Conservation (phyloP, 805 yeast species). For the Candida broadrunensis region DNA sequence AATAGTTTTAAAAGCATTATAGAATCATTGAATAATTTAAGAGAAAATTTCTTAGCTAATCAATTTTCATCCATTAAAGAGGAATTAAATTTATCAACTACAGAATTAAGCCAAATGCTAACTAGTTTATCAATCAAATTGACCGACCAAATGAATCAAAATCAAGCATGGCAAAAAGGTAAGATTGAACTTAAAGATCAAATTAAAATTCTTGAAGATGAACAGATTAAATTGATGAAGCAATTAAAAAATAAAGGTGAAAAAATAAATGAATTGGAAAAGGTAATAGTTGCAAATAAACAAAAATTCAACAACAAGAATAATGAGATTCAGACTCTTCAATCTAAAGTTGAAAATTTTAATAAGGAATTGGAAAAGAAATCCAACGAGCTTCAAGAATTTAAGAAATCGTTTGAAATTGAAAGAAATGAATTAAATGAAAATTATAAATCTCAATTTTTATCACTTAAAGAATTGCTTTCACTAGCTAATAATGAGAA, state of each 20-base stretch:
- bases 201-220: neutral
- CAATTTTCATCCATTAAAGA: slow-evolving; percentile 1
- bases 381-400: neutral
- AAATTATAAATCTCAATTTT: slow-evolving; percentile 7
- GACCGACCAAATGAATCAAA: neutral
- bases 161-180: neutral
- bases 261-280: neutral
- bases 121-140: neutral
- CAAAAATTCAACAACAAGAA: neutral
- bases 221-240: neutral
- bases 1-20: neutral
- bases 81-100: neutral
- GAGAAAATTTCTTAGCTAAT: neutral
- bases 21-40: neutral
- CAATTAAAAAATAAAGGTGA: neutral
- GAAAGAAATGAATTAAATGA: slow-evolving; percentile 3
- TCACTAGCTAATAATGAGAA: slow-evolving; percentile 6
- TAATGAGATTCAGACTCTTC: neutral
- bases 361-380: slow-evolving; percentile 3
- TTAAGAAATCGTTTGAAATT: slow-evolving; percentile 2
- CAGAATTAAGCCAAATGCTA: neutral
- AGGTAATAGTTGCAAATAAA: neutral
- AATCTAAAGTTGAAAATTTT: neutral
- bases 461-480: neutral
- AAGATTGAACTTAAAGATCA: neutral